These are phyloP conservation scores for Volvariella surrecta DNA, from an alignment of 1,284 basidiomycete species.

Conservation along the genomic window DNA sequence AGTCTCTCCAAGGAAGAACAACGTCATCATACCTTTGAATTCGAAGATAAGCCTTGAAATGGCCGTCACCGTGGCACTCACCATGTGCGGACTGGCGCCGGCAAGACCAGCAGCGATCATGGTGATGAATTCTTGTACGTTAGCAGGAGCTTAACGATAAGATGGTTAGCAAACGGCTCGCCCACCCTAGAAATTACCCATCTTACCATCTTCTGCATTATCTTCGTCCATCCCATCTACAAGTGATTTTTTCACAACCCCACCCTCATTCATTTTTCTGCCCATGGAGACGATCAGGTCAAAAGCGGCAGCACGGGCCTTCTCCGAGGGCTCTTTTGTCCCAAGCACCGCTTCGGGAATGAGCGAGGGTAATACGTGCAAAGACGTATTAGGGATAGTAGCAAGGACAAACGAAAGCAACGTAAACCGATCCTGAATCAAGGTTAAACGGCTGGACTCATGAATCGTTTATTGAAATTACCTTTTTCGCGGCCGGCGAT, in stretches of 20 bases:
- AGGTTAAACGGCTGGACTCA: neutral
- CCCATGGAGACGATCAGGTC: slow-evolving; percentile 91
- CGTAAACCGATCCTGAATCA: slow-evolving; percentile 69
- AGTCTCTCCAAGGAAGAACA: neutral
- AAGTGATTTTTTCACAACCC: slow-evolving; percentile 71
- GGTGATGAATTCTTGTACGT: slow-evolving; percentile 88
- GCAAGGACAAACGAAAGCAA: slow-evolving; percentile 73
- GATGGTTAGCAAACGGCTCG: neutral
- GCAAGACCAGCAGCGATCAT: slow-evolving; percentile 97
- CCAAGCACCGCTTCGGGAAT: slow-evolving; percentile 96
- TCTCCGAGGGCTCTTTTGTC: slow-evolving; percentile 96
- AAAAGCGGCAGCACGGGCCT: slow-evolving; percentile 84
- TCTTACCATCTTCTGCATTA: slow-evolving; percentile 42
- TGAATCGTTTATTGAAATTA: slow-evolving; percentile 16
- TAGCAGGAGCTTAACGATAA: slow-evolving; percentile 55
- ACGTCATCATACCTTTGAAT: slow-evolving; percentile 68
- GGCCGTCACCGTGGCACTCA: slow-evolving; percentile 93
- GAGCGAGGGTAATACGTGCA: slow-evolving; percentile 84
- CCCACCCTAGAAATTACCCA: slow-evolving; percentile 13
- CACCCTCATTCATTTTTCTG: slow-evolving; percentile 85
- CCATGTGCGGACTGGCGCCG: slow-evolving; percentile 95
- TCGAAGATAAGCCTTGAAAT: slow-evolving; percentile 94
- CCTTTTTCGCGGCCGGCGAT: slow-evolving; percentile 83
- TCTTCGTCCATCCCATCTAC: slow-evolving; percentile 81
- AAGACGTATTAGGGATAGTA: slow-evolving; percentile 57